These are phyloP conservation scores for Coriolopsis trogii DNA, from an alignment of 1,284 basidiomycete genomes.

Conservation along the genomic window DNA sequence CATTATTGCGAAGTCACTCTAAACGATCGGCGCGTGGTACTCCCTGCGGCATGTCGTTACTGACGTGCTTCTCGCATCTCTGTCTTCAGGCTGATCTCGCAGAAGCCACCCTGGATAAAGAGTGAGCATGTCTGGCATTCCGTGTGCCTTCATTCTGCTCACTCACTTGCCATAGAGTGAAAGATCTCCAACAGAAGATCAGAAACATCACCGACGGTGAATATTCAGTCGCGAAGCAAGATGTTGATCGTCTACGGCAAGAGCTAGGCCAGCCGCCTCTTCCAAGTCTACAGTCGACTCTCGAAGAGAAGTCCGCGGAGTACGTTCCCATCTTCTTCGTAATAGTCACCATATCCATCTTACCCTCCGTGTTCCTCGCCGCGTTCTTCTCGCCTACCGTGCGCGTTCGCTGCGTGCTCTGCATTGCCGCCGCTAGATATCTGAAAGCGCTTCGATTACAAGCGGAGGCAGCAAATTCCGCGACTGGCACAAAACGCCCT, in stretches of 20 bases:
- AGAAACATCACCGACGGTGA: constrained; percentile 69
- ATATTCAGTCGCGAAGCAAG: constrained; percentile 68
- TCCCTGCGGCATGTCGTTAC: neutral
- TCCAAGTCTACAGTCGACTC: constrained; percentile 66
- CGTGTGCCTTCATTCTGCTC: neutral
- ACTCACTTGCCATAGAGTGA: constrained; percentile 50
- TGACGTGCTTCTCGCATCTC: neutral
- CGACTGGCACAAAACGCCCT: constrained; percentile 31
- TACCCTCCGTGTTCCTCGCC: neutral
- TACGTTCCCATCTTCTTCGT: constrained; percentile 34
- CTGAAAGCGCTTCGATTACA: constrained; percentile 41
- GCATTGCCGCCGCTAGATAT: constrained; percentile 31
- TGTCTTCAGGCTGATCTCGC: constrained; percentile 51
- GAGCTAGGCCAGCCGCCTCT: constrained; percentile 76
- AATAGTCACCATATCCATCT: neutral
- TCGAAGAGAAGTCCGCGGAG: constrained; percentile 76
- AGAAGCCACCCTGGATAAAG: constrained; percentile 57
- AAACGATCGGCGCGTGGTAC: too few species aligned
- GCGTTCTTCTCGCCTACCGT: neutral
- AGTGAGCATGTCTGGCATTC: constrained; percentile 44
- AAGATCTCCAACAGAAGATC: constrained; percentile 66
- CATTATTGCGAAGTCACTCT: too few species aligned
- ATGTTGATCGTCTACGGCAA: constrained; percentile 71
- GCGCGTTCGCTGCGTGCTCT: too few species aligned
- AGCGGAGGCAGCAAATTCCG: constrained; percentile 24